A percentile compares a stretch with the other conserved stretches of the same genome.
phyloP scores from a whole-genome alignment of 169 alveolate species.

The Plasmodium malariae region DNA sequence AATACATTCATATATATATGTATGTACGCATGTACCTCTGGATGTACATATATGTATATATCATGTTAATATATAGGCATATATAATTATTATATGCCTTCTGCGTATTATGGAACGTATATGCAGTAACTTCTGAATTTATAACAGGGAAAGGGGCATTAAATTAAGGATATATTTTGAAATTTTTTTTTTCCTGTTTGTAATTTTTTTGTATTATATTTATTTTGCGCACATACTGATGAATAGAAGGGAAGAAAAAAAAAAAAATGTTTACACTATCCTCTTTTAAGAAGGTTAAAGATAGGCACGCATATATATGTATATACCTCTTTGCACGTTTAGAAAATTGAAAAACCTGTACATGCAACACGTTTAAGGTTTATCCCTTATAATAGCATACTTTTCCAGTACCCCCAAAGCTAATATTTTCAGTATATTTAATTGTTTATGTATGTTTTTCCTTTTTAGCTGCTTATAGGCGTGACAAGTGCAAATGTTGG shows the following conservation, averaged over 20 bases:
- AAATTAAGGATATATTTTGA: neutral
- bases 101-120: neutral
- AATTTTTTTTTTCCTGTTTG: neutral
- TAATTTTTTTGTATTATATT: neutral
- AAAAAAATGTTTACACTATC: constrained; percentile 60
- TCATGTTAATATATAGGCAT: neutral
- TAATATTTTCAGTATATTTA: neutral
- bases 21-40: neutral
- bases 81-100: neutral
- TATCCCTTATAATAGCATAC: neutral
- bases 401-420: neutral
- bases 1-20: too few relatives aligned
- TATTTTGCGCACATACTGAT: neutral
- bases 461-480: constrained; percentile 60
- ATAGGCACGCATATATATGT: neutral
- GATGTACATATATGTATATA: neutral
- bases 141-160: too few relatives aligned
- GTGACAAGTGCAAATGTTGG: constrained; percentile 74
- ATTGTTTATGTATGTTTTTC: neutral
- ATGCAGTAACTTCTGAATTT: too few relatives aligned
- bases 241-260: neutral
- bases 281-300: constrained; percentile 73
- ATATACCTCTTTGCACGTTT: neutral
- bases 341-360: too few relatives aligned
- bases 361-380: neutral